phyloP scores from a whole-genome alignment of 257 asterid genomes.

The Lithospermum erythrorhizon region DNA sequence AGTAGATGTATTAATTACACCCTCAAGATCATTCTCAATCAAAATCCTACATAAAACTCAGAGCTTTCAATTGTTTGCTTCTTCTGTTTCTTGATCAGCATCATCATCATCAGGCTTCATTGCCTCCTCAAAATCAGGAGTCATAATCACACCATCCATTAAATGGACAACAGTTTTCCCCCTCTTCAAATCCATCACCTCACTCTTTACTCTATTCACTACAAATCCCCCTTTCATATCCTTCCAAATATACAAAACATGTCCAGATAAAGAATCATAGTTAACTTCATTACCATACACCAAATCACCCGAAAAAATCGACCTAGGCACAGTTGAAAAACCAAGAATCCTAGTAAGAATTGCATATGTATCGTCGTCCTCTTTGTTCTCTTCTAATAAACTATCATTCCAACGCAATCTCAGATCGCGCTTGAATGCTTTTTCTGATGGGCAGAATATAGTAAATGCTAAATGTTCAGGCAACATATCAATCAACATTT shows the following conservation, averaged over 20 bases:
- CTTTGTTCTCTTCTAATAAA: constrained; percentile 18
- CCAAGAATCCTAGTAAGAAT: constrained; percentile 56
- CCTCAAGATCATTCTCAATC: no score
- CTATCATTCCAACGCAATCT: constrained; percentile 36
- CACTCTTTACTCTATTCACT: constrained; percentile 47
- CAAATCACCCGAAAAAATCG: constrained; percentile 35
- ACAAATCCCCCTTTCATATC: constrained; percentile 35
- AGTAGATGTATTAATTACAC: no score
- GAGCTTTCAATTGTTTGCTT: background rate
- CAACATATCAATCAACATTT: constrained; percentile 43
- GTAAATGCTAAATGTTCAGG: constrained; percentile 73
- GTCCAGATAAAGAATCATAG: constrained; percentile 60
- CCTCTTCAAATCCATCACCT: constrained; percentile 20
- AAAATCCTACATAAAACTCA: background rate
- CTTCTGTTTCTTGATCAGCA: background rate
- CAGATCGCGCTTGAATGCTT: constrained; percentile 45
- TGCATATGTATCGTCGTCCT: constrained; percentile 33
- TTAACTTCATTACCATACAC: constrained; percentile 26
- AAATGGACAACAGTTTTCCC: constrained; percentile 22
- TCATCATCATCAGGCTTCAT: background rate
- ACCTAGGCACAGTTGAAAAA: constrained; percentile 56
- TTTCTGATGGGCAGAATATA: constrained; percentile 57
- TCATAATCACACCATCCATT: constrained; percentile 25
- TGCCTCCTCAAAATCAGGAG: constrained; percentile 20
- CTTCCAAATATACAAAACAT: constrained; percentile 29